Evolutionary conservation across 176 grass and related monocot species (phyloP), one percentile per base, ranked within the genome.

Genomic region (Juncus inflexus): DNA sequence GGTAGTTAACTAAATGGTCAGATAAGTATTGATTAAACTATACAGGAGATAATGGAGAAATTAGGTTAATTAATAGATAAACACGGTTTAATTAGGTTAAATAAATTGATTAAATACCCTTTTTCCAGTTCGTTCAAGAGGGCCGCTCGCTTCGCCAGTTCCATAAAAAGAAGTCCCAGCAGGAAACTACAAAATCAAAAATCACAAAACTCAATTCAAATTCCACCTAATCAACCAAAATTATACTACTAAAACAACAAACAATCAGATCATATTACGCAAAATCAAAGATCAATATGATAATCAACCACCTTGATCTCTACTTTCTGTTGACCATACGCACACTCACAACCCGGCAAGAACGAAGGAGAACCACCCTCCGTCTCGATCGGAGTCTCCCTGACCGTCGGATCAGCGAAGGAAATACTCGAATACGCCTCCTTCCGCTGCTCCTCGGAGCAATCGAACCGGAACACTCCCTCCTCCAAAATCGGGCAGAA

Each of bases 71-170:
- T 28, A 28, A 28, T 28, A 28, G 19, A 28, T 28, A 28, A 28
- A 1, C 63, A 51, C 35, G 66, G 19, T 28, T 28, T 28, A 28
- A 28, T 41, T 55, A 6, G 12, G 64, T 39, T 36, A 76, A 41
- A 60, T 42, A 74, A 62, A 80, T 12, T 12, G 43, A 47, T 47
- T 47, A 10, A 70, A 59, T 84, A 96, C 91, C 61, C 84, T 76
- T 51, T 88, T 96, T 54, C 91, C 91, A 58, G 91, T 96, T 8
- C 91, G 65, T 70, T 96, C 91, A 76, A 96, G 91, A 73, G 68
- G 82, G 2, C 91, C 91, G 19, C 91, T 96, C 4, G 79, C 84
- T 91, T 96, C 91, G 69, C 91, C 91, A 64, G 87, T 96, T n/a
- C 91, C 91, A 50, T 96, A 96, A 60, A 91, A 79, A 47, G 87